A percentile compares a stretch with the other conserved stretches of the same genome.
These are phyloP conservation scores for Malassezia psittaci DNA, from an alignment of 1,284 basidiomycete genomes.

Conservation along the genomic window DNA sequence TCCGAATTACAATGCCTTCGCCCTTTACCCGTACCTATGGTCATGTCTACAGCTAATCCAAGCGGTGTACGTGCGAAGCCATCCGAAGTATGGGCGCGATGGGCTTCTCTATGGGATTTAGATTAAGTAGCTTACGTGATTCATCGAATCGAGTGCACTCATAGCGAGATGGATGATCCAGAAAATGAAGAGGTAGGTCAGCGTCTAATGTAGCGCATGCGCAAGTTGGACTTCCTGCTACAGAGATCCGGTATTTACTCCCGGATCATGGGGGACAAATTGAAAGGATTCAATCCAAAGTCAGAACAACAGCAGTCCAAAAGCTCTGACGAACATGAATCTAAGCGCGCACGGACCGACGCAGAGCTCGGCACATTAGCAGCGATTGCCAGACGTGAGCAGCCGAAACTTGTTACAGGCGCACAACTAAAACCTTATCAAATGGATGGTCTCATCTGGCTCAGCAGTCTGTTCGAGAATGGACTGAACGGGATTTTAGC, in stretches of 20 bases:
- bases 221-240: constrained; percentile 37
- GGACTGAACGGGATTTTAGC: constrained; percentile 84
- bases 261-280: constrained; percentile 45
- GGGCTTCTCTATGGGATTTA: not conserved
- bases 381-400: constrained; percentile 42
- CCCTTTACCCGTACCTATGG: constrained; percentile 8
- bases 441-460: constrained; percentile 89
- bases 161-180: not conserved
- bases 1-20: constrained; percentile 8
- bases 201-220: constrained; percentile 18
- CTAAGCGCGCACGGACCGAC: constrained; percentile 5
- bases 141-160: not conserved
- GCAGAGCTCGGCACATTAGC: constrained; percentile 1
- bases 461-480: constrained; percentile 82
- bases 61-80: not conserved
- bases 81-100: constrained; percentile 3
- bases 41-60: constrained; percentile 2
- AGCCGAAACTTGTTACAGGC: constrained; percentile 72
- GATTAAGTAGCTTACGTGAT: constrained; percentile 1
- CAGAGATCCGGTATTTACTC: constrained; percentile 40
- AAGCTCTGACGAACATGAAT: not conserved
- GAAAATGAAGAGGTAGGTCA: constrained; percentile 5
- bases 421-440: constrained; percentile 80
- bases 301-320: not conserved
- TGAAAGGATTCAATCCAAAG: constrained; percentile 10